Conservation (phyloP, 2,329 filamentous ascomycete genomes). For the Lecanosticta acicola region DNA sequence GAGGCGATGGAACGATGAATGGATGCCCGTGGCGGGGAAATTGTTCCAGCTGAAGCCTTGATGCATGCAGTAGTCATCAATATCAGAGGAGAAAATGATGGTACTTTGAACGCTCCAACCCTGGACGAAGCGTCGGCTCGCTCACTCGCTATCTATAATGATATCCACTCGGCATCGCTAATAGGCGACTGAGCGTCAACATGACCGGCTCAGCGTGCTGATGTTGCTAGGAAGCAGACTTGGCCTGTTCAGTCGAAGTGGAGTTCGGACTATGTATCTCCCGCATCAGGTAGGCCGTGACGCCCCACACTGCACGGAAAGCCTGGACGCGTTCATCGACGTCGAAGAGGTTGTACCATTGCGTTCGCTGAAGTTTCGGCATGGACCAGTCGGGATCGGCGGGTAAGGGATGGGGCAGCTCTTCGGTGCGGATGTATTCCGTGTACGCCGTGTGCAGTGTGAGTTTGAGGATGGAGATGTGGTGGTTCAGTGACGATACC, state of each 20-base stretch:
- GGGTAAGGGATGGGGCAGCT: constrained; percentile 27
- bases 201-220: neutral
- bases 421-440: constrained; percentile 47
- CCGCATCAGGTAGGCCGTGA: constrained; percentile 49
- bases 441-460: constrained; percentile 53
- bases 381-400: constrained; percentile 44
- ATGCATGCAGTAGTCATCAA: too few species aligned
- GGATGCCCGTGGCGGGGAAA: constrained; percentile 74
- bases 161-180: neutral
- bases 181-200: neutral
- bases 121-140: too few species aligned
- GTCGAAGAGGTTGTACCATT: constrained; percentile 56
- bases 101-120: too few species aligned
- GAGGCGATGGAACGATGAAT: constrained; percentile 85
- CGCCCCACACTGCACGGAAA: constrained; percentile 53
- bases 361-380: constrained; percentile 50
- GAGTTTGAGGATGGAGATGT: constrained; percentile 55
- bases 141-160: neutral
- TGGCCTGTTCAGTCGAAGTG: neutral
- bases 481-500: constrained; percentile 58
- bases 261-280: neutral
- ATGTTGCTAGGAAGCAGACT: neutral
- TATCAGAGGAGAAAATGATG: too few species aligned
- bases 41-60: constrained; percentile 46
- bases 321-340: constrained; percentile 50